phyloP scores from a whole-genome alignment of 148 eudicot species.

The Rhododendron mucronatum region DNA sequence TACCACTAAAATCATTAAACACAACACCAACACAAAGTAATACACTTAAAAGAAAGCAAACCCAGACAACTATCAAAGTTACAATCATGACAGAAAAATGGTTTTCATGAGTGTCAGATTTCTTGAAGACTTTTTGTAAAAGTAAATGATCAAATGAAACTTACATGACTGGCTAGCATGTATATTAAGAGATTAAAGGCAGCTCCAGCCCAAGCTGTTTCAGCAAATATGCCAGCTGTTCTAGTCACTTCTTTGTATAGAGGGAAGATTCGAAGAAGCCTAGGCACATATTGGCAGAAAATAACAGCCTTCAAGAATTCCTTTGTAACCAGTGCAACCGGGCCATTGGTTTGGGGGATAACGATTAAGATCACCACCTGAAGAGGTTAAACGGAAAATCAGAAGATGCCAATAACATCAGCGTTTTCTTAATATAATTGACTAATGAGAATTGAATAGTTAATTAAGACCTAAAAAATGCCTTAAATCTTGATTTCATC shows the following conservation, averaged over 20 bases:
- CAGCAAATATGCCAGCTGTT: constrained; percentile 72
- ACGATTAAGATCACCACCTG: constrained; percentile 51
- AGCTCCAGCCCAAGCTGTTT: constrained; percentile 94
- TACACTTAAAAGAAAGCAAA: background rate
- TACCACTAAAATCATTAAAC: background rate
- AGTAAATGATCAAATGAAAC: constrained; percentile 12
- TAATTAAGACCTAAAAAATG: background rate
- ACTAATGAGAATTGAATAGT: background rate
- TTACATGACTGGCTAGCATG: constrained; percentile 95
- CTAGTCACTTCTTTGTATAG: constrained; percentile 62
- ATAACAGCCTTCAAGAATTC: constrained; percentile 53
- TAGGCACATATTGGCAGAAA: constrained; percentile 58
- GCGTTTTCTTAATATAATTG: background rate
- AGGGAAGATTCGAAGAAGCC: constrained; percentile 60
- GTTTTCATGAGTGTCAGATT: background rate
- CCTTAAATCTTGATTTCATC: background rate
- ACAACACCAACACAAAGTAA: background rate
- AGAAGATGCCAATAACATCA: background rate
- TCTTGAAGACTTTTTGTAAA: background rate
- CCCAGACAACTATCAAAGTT: background rate
- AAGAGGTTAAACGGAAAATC: background rate
- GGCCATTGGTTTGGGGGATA: constrained; percentile 25
- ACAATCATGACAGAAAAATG: background rate
- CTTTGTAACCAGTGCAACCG: constrained; percentile 40
- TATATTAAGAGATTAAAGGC: constrained; percentile 75